Evolutionary conservation across 2,329 filamentous ascomycete species (phyloP), one percentile per base, ranked within the genome.

Genomic region (Ceratocystis huliohia): DNA sequence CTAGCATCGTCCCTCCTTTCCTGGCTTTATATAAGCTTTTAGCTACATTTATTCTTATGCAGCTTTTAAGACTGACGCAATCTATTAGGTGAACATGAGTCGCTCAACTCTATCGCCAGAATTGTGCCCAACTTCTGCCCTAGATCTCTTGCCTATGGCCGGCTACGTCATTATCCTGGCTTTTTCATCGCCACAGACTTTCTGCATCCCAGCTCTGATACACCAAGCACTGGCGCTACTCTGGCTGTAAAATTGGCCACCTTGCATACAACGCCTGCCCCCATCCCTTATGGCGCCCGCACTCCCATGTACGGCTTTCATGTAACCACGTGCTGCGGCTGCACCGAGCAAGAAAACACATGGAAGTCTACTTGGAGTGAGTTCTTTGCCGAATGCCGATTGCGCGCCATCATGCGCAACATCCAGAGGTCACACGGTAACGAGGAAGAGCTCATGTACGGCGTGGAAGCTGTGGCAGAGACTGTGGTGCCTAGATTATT

Each of bases 301-400:
- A 75, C 80, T 1, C 84, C 85, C 2, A 79, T 85, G 75, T 96
- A 93, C 70, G 93, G 93, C 1, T 96, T 96, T 72, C 88, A 89
- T 0, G 86, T 88, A 0, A 78, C 88, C 0, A 96, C 92, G 0
- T 96, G 89, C 75, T 96, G 93, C 75, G 92, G 92, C 1, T 84
- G 89, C 59, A 94, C 90, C 6, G 82, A 82, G 50, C 93, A 96
- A 76, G 84, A 91, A 61, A 97, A 96, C 73, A 77, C 77, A 0
- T 96, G 83, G 77, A 82, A 79, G 61, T 76, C 79, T 5, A 88
- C 84, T 10, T 97, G 93, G 93, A 84, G 88, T 0, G 85, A 90
- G 0, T 96, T 97, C 72, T 96, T 90, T 73, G 88, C 88, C 0
- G 81, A 95, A 37, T 86, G 87, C 70, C 80, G 92, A 2, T 76